Percentiles rank a stretch among this genome's conserved stretches.
phyloP scores from a whole-genome alignment of 2,329 filamentous ascomycete genomes.

The Hymenoscyphus infarciens region DNA sequence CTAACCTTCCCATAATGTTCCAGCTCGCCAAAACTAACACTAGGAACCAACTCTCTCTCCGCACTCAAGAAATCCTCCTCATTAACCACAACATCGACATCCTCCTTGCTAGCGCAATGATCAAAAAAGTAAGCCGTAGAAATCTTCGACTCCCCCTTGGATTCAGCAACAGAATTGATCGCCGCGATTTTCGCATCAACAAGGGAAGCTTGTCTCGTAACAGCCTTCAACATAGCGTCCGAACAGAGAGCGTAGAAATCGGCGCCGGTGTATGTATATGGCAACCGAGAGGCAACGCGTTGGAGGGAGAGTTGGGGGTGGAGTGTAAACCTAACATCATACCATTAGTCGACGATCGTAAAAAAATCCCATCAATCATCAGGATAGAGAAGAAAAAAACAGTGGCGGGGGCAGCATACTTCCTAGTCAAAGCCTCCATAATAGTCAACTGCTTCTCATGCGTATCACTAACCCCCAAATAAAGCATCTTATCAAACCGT shows the following conservation, averaged over 20 bases:
- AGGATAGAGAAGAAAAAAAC: constrained; percentile 7
- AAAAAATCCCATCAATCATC: not conserved
- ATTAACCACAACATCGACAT: constrained; percentile 81
- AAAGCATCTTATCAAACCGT: constrained; percentile 97
- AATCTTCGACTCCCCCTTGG: constrained; percentile 39
- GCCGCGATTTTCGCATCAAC: constrained; percentile 80
- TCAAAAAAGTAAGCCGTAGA: constrained; percentile 96
- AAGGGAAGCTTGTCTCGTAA: constrained; percentile 79
- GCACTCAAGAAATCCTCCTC: constrained; percentile 85
- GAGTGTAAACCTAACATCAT: constrained; percentile 68
- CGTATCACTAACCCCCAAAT: constrained; percentile 91
- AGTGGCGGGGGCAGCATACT: constrained; percentile 58
- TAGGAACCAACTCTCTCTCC: constrained; percentile 82
- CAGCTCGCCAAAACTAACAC: constrained; percentile 87
- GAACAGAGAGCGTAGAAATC: constrained; percentile 97
- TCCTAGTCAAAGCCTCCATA: constrained; percentile 87
- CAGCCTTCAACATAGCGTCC: constrained; percentile 97
- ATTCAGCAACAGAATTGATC: constrained; percentile 52
- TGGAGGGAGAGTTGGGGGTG: constrained; percentile 73
- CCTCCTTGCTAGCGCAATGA: constrained; percentile 76
- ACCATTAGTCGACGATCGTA: not conserved
- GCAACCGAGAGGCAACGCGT: constrained; percentile 70
- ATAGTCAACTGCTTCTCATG: constrained; percentile 96
- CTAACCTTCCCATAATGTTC: constrained; percentile 86
- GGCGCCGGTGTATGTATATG: constrained; percentile 95